These are phyloP conservation scores for Calonectria leucothoes DNA, from an alignment of 2,329 filamentous ascomycete species.

Conservation along the genomic window DNA sequence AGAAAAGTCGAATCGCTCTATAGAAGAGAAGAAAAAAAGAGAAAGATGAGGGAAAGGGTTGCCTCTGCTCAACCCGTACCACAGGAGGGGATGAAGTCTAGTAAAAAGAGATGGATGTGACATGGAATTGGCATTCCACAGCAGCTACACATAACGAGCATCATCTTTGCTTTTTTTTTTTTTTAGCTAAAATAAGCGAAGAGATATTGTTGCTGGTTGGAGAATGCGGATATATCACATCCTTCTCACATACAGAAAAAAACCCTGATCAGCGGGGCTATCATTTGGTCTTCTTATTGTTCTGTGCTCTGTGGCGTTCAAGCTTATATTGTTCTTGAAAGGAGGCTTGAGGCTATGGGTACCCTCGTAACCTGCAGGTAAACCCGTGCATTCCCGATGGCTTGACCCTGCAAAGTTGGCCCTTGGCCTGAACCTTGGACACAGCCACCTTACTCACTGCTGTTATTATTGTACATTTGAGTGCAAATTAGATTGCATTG, in stretches of 20 bases:
- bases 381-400: neutral
- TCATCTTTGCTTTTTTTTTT: constrained; percentile 3
- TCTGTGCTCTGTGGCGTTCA: constrained; percentile 20
- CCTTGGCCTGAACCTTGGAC: neutral
- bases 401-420: neutral
- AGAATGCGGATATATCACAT: constrained; percentile 35
- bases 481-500: neutral
- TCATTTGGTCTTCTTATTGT: constrained; percentile 47
- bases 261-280: constrained; percentile 24
- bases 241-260: constrained; percentile 33
- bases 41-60: neutral
- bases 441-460: neutral
- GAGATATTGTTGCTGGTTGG: constrained; percentile 35
- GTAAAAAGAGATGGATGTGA: neutral
- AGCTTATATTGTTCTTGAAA: neutral
- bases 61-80: neutral
- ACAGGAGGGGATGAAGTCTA: constrained; percentile 9
- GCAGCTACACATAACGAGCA: constrained; percentile 18
- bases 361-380: constrained; percentile 6
- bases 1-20: neutral
- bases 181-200: constrained; percentile 27
- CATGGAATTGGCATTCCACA: constrained; percentile 30
- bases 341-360: constrained; percentile 6
- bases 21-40: neutral
- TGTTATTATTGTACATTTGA: neutral